Conservation (phyloP, 768 basidiomycete genomes). For the Inosperma sp. region DNA sequence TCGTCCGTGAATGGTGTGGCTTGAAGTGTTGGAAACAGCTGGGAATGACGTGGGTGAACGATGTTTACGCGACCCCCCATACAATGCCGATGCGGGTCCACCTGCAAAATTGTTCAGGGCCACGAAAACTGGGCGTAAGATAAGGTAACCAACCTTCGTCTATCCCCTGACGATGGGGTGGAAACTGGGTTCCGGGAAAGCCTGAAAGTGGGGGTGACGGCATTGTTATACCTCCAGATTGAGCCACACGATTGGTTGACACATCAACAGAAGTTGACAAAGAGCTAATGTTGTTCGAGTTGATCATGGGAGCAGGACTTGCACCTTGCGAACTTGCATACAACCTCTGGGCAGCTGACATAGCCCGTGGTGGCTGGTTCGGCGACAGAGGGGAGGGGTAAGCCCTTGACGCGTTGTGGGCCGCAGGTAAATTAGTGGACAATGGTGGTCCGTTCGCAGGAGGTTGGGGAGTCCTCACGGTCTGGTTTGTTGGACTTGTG, state of each 20-base stretch:
- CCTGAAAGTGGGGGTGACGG: not conserved
- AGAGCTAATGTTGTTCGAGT: constrained; percentile 10
- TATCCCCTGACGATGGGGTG: not conserved
- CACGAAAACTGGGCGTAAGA: not conserved
- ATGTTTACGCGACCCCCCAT: not conserved
- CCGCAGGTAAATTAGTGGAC: too few species aligned
- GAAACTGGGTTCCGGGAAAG: not conserved
- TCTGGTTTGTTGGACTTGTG: not conserved
- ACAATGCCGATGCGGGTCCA: not conserved
- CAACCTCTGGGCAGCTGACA: constrained; percentile 38
- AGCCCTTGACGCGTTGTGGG: not conserved
- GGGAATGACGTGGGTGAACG: constrained; percentile 2
- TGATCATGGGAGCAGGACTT: constrained; percentile 19
- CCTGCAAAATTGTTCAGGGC: not conserved
- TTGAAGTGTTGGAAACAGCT: not conserved
- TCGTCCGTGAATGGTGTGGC: not conserved
- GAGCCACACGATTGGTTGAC: constrained; percentile 10
- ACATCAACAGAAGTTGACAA: constrained; percentile 12
- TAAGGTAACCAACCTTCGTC: not conserved
- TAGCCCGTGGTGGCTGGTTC: constrained; percentile 12
- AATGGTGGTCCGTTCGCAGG: constrained; percentile 1
- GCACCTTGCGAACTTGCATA: constrained; percentile 37
- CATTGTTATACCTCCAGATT: constrained; percentile 6
- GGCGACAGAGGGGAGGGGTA: not conserved
- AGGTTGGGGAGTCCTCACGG: not conserved